Conservation (phyloP, 352 stramenopile genomes). For the Phytophthora megakarya region DNA sequence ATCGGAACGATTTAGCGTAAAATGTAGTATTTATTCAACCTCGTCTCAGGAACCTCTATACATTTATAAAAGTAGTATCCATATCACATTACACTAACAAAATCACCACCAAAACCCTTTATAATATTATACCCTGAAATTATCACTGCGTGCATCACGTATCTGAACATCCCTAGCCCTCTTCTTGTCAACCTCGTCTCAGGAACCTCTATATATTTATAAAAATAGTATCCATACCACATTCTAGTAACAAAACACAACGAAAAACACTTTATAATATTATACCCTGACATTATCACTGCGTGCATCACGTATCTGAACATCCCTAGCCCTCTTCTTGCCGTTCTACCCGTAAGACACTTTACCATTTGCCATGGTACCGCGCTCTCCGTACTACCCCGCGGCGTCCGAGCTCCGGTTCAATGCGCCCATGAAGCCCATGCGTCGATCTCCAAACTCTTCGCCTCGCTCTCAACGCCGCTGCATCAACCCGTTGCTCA, state of each 20-base stretch:
- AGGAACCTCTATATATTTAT: conserved; percentile 13
- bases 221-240: neutral
- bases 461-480: conserved; percentile 7
- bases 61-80: neutral
- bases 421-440: conserved; percentile 3
- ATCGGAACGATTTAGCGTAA: conserved; percentile 17
- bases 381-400: conserved; percentile 4
- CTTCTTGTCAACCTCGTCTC: conserved; percentile 21
- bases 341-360: conserved; percentile 19
- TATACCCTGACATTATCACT: too few relatives aligned
- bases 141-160: too few relatives aligned
- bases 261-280: neutral
- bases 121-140: too few relatives aligned
- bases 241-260: neutral
- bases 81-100: neutral
- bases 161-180: too few relatives aligned
- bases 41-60: conserved; percentile 21
- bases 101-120: neutral
- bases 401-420: conserved; percentile 4
- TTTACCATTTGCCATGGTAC: neutral
- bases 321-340: conserved; percentile 3
- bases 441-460: conserved; percentile 13
- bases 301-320: conserved; percentile 11
- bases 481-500: conserved; percentile 20
- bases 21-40: conserved; percentile 30